phyloP scores from a whole-genome alignment of 1,284 basidiomycete genomes.

The Ceratobasidium sp. region DNA sequence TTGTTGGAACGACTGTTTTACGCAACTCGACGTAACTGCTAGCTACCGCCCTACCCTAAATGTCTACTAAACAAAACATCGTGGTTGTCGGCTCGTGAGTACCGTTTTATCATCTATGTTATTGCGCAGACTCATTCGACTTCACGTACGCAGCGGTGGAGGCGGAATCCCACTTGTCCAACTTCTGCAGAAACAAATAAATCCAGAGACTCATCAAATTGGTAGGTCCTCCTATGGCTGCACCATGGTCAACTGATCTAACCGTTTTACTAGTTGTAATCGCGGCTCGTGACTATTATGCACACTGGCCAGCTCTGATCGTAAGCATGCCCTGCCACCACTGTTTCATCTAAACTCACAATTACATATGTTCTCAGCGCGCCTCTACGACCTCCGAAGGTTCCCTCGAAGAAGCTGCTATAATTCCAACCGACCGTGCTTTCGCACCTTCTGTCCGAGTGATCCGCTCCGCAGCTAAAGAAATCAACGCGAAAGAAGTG shows the following conservation, averaged over 20 bases:
- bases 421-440: slow-evolving; percentile 58
- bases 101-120: background rate
- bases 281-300: slow-evolving; percentile 55
- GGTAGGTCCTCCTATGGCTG: background rate
- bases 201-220: slow-evolving; percentile 7
- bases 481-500: slow-evolving; percentile 55
- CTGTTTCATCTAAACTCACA: slow-evolving; percentile 45
- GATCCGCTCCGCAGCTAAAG: slow-evolving; percentile 46
- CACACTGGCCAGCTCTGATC: slow-evolving; percentile 49
- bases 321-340: background rate
- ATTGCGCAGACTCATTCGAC: background rate
- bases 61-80: slow-evolving; percentile 7
- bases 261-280: slow-evolving; percentile 49
- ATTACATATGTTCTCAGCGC: slow-evolving; percentile 51
- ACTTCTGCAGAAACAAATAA: background rate
- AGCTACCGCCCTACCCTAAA: background rate
- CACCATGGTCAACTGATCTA: background rate
- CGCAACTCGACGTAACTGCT: too few species aligned
- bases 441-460: slow-evolving; percentile 1
- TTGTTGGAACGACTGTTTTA: too few species aligned
- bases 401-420: slow-evolving; percentile 54
- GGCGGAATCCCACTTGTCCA: slow-evolving; percentile 8
- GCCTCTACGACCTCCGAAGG: slow-evolving; percentile 55
- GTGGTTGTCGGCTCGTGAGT: slow-evolving; percentile 14
- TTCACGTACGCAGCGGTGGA: background rate